phyloP scores from a whole-genome alignment of 441 rosid genomes.

The Arabidopsis lyrata region DNA sequence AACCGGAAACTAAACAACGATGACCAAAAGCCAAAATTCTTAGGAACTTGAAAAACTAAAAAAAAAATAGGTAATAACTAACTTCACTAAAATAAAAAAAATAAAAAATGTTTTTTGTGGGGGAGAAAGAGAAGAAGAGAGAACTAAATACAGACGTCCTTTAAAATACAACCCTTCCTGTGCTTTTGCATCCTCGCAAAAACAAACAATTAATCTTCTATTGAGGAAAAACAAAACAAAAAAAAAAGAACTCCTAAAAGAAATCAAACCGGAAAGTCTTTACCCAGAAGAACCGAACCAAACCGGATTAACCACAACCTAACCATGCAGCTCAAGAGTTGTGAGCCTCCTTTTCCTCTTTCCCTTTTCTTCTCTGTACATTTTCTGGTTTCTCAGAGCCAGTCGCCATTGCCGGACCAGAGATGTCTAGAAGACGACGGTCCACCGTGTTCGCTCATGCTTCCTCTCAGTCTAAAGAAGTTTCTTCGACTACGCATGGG shows the following conservation, averaged over 20 bases:
- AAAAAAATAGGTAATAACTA: conserved; percentile 27
- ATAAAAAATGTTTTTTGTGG: conserved; percentile 4
- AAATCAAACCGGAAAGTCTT: conserved; percentile 23
- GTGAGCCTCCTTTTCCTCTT: conserved; percentile 3
- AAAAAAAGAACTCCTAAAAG: conserved; percentile 18
- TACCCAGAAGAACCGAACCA: conserved; percentile 8
- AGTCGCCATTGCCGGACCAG: conserved; percentile 45
- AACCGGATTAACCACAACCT: background rate
- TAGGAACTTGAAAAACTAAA: background rate
- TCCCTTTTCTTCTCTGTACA: conserved; percentile 42
- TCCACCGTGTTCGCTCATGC: conserved; percentile 91
- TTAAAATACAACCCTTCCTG: conserved; percentile 25
- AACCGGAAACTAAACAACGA: background rate
- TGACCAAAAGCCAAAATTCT: background rate
- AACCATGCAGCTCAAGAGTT: conserved; percentile 38
- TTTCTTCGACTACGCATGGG: conserved; percentile 69
- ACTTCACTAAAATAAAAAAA: conserved; percentile 7
- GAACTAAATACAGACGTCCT: conserved; percentile 29
- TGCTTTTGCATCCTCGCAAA: conserved; percentile 43
- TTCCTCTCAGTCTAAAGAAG: conserved; percentile 77
- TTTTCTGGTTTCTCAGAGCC: conserved; percentile 36
- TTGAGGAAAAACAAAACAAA: background rate
- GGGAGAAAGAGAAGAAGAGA: background rate
- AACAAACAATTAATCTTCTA: conserved; percentile 41
- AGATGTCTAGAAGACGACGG: conserved; percentile 53